phyloP scores from a whole-genome alignment of 1,284 basidiomycete genomes.

The Trametes versicolor region DNA sequence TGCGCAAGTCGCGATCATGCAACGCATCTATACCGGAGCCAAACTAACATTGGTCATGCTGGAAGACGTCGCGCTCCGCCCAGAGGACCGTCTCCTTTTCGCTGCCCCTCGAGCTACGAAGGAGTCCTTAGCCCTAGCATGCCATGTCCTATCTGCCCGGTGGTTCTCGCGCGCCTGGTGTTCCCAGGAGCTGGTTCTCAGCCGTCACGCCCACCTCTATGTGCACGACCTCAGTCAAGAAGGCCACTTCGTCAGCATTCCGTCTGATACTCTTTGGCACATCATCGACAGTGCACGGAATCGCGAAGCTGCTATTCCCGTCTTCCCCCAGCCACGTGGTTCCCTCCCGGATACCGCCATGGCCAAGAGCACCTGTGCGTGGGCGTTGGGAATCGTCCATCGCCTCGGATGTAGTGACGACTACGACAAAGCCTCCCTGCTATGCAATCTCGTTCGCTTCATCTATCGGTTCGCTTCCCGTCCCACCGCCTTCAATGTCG shows the following conservation, averaged over 20 bases:
- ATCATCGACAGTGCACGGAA: conserved; percentile 21
- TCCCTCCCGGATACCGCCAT: conserved; percentile 6
- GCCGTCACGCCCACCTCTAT: conserved; percentile 23
- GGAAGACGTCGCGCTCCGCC: conserved; percentile 22
- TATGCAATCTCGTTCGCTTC: conserved; percentile 29
- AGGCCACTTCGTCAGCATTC: conserved; percentile 1
- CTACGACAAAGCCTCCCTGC: conserved; percentile 30
- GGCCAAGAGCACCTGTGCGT: conserved; percentile 18
- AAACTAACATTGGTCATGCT: conserved; percentile 26
- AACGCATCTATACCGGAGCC: conserved; percentile 25
- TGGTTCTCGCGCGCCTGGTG: conserved; percentile 36
- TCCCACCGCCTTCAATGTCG: conserved; percentile 15
- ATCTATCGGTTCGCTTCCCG: conserved; percentile 21
- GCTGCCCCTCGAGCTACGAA: not conserved
- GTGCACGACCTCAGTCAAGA: conserved; percentile 19
- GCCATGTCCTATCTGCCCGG: conserved; percentile 21
- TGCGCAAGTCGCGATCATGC: conserved; percentile 32
- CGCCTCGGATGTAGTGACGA: conserved; percentile 30
- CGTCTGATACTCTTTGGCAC: conserved; percentile 26
- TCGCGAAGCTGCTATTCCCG: conserved; percentile 20
- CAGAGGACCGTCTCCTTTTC: conserved; percentile 8
- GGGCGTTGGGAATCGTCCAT: conserved; percentile 29
- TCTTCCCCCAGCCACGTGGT: conserved; percentile 24
- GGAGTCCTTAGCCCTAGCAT: not conserved
- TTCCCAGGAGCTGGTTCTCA: conserved; percentile 32